Evolutionary conservation across 2,329 filamentous ascomycete genomes (phyloP).

Genomic region (Cercospora janseana): DNA sequence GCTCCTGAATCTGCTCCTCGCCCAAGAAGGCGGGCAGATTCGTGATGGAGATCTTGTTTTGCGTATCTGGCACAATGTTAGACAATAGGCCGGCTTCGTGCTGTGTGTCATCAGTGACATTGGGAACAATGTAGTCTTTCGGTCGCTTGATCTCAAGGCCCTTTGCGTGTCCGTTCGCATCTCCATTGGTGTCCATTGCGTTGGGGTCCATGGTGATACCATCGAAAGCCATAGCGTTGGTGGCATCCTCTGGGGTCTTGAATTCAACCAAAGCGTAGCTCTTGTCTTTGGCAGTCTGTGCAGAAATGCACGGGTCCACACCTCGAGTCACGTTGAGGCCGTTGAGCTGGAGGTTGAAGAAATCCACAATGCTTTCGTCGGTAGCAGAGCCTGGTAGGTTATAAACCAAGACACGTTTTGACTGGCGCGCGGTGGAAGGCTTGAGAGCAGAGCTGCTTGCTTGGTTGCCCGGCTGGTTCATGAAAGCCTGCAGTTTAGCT

Average conservation of each 20-base stretch:
- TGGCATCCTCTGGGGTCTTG: conserved; percentile 81
- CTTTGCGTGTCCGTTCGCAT: conserved; percentile 52
- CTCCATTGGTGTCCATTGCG: conserved; percentile 51
- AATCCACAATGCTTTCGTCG: conserved; percentile 73
- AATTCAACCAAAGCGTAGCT: conserved; percentile 89
- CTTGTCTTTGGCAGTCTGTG: conserved; percentile 75
- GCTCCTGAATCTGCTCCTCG: conserved; percentile 87
- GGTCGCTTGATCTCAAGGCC: conserved; percentile 79
- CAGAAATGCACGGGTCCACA: conserved; percentile 78
- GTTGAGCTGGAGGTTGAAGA: conserved; percentile 96
- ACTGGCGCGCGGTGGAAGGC: conserved; percentile 88
- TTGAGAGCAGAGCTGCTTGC: conserved; percentile 76
- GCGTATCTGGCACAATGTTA: conserved; percentile 80
- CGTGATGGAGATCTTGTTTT: conserved; percentile 90
- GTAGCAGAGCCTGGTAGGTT: conserved; percentile 73
- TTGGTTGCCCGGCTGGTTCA: conserved; percentile 78
- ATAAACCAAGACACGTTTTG: conserved; percentile 85
- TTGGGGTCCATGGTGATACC: conserved; percentile 81
- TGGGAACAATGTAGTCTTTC: conserved; percentile 95
- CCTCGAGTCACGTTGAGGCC: conserved; percentile 88
- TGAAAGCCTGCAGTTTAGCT: conserved; percentile 88
- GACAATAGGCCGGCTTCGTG: conserved; percentile 76
- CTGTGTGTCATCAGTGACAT: conserved; percentile 68
- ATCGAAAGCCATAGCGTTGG: conserved; percentile 84
- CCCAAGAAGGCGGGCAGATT: conserved; percentile 85